phyloP scores from a whole-genome alignment of 768 basidiomycete genomes.

The Amanita molliuscula region DNA sequence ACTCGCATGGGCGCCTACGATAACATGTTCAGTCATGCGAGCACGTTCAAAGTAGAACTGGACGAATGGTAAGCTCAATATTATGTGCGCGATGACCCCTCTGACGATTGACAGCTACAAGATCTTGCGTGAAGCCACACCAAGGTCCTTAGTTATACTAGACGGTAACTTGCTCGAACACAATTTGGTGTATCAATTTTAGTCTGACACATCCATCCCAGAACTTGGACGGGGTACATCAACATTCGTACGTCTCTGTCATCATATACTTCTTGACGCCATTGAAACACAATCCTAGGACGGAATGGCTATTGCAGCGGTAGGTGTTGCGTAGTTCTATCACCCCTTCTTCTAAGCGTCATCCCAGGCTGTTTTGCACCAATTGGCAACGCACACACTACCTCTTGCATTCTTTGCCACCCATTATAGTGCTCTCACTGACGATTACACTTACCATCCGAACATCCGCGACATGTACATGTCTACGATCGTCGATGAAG shows the following conservation, averaged over 20 bases:
- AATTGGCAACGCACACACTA: constrained; percentile 86
- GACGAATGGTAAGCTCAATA: constrained; percentile 72
- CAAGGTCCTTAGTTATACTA: constrained; percentile 86
- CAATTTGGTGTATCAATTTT: background rate
- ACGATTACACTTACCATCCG: constrained; percentile 86
- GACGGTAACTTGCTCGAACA: constrained; percentile 56
- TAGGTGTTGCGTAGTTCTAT: constrained; percentile 21
- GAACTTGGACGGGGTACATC: constrained; percentile 95
- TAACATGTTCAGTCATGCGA: constrained; percentile 89
- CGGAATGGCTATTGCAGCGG: constrained; percentile 97
- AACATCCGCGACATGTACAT: constrained; percentile 95
- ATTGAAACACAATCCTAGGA: constrained; percentile 39
- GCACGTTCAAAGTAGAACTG: constrained; percentile 97
- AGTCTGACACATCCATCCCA: constrained; percentile 20
- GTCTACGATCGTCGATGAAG: constrained; percentile 89
- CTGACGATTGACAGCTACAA: constrained; percentile 54
- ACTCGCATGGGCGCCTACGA: constrained; percentile 99
- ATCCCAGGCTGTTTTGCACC: constrained; percentile 77
- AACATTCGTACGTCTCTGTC: constrained; percentile 53
- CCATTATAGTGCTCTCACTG: constrained; percentile 92
- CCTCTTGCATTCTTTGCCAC: constrained; percentile 96
- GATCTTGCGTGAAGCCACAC: constrained; percentile 88
- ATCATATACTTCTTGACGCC: constrained; percentile 7
- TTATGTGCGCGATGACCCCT: background rate
- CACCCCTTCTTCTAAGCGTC: background rate